Percentiles rank a stretch among this genome's conserved stretches.
phyloP scores from a whole-genome alignment of 2,329 filamentous ascomycete species.

The Alternaria panax region DNA sequence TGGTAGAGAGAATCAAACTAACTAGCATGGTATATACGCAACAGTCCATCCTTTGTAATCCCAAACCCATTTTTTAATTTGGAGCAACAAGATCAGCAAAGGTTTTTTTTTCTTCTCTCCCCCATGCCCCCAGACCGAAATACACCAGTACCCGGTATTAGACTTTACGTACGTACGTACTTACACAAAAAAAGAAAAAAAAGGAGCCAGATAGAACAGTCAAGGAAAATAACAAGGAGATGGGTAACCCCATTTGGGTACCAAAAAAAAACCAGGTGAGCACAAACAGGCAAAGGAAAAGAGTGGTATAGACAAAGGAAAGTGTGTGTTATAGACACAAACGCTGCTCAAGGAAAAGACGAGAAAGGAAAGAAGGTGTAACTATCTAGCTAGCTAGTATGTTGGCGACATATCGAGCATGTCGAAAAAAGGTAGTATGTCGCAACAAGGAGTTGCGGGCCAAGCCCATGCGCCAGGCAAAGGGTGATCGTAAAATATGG shows the following conservation, averaged over 20 bases:
- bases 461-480: not conserved
- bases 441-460: not conserved
- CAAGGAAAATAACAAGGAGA: not conserved
- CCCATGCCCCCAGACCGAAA: not conserved
- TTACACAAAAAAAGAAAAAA: not conserved
- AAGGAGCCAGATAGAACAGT: not conserved
- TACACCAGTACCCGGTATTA: not conserved
- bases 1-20: not conserved
- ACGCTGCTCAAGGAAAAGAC: too few species aligned
- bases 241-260: not conserved
- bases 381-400: not conserved
- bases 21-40: not conserved
- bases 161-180: not conserved
- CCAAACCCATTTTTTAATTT: not conserved
- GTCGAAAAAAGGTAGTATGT: not conserved
- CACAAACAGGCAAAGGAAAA: too few species aligned
- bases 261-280: too few species aligned
- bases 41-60: too few species aligned
- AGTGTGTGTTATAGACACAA: not conserved
- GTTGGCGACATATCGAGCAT: too few species aligned
- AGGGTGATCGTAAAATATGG: not conserved
- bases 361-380: not conserved
- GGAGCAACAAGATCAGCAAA: not conserved
- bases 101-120: not conserved
- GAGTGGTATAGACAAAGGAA: not conserved